Base-by-base conservation (phyloP, 1,139 yeast species). In the Taphrina pruni region DNA sequence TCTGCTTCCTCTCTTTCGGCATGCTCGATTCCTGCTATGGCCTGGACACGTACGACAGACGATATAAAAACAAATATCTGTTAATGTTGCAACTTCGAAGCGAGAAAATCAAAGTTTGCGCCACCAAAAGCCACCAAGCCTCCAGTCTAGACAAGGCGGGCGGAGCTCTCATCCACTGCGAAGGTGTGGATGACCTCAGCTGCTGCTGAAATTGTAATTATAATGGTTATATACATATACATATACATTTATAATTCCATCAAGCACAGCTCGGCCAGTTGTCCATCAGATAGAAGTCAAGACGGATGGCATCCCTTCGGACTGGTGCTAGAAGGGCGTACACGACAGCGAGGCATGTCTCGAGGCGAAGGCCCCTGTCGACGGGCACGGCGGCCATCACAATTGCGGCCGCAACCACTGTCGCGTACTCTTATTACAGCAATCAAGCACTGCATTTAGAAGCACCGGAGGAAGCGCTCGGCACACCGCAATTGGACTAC, bases 1-100 rank as follows among this genome's bases (percentile, higher is more conserved):
- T 39, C 60, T 66, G 65, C 48, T 57, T 66, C 36, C 62, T 48
- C 20, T 57, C 69, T 52, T 58, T 58, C 20, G 69, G 69, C 69
- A 66, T 66, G 20, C 26, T 20, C 1, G 43, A 14, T 17, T 5
- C 32, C 32, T 26, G 32, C 32, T 26, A 26, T 26, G 32, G 32
- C 32, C 32, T 26, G 4, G 32, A 26, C 4, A 26, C 32, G 32
- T 26, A 26, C 32, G 32, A 45, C 20, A 45, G n/a, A 45, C n/a
- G 20, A 14, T 45, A 17, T n/a, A 8, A 7, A n/a, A n/a, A 11
- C n/a, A 4, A n/a, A 12, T 45, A 11, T 39, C 14, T 17, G 36
- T 36, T 2, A 2, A 2, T 26, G 32, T 26, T 26, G 32, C 0
- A 26, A 26, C 32, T 26, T 26, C 32, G 32, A 26, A 26, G 54